Evolutionary conservation across 371 early-diverging fungal genomes (phyloP).

Genomic region (Polyrhizophydium stewartii): DNA sequence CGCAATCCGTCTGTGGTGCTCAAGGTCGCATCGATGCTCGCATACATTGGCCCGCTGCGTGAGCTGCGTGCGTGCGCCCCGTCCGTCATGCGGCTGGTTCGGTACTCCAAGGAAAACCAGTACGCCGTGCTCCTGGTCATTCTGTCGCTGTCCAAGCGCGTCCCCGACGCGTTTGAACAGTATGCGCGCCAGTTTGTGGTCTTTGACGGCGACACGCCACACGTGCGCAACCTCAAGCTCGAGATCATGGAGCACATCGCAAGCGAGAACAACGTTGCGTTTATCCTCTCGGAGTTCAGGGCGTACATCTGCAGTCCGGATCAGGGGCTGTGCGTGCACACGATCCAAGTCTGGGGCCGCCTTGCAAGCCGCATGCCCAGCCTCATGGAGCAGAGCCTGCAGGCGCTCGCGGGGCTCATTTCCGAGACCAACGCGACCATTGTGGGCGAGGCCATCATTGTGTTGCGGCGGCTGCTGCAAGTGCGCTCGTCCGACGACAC

Average conservation of each 20-base stretch:
- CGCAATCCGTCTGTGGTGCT: constrained; percentile 85
- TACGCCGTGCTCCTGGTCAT: constrained; percentile 77
- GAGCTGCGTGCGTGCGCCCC: constrained; percentile 60
- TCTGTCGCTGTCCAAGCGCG: constrained; percentile 61
- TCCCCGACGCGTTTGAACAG: constrained; percentile 70
- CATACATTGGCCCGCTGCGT: constrained; percentile 66
- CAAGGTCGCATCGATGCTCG: constrained; percentile 65
- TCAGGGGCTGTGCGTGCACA: constrained; percentile 63
- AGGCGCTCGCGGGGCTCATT: constrained; percentile 61
- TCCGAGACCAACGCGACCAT: constrained; percentile 47
- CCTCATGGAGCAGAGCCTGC: constrained; percentile 49
- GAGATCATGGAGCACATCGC: constrained; percentile 74
- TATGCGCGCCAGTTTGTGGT: constrained; percentile 76
- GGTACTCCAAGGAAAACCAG: constrained; percentile 69
- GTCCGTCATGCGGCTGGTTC: constrained; percentile 73
- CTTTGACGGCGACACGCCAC: constrained; percentile 70
- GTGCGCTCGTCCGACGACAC: constrained; percentile 1
- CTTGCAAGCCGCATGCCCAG: constrained; percentile 61
- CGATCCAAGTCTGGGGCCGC: constrained; percentile 67
- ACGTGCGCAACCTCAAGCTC: constrained; percentile 77
- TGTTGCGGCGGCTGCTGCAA: constrained; percentile 69
- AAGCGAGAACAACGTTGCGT: constrained; percentile 54
- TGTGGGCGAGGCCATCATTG: constrained; percentile 73
- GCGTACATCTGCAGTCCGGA: constrained; percentile 71
- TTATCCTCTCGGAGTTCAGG: constrained; percentile 35